Conservation (phyloP, 2,329 filamentous ascomycete genomes). For the Pyrenophora tritici-repentis region DNA sequence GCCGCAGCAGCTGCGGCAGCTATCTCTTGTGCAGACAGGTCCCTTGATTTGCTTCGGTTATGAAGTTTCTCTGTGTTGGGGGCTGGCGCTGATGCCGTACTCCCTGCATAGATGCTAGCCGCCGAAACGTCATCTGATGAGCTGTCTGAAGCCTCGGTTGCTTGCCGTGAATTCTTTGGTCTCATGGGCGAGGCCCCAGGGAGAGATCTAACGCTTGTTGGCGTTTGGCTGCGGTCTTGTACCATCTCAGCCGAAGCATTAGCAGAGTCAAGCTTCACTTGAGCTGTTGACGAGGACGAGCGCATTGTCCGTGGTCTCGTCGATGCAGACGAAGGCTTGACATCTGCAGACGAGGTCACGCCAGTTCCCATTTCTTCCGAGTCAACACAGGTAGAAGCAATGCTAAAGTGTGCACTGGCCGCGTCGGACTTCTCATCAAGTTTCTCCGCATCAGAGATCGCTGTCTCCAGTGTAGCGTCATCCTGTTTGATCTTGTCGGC, state of each 20-base stretch:
- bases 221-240: conserved; percentile 63
- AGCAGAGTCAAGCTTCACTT: conserved; percentile 67
- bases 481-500: conserved; percentile 19
- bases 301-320: conserved; percentile 60
- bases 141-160: conserved; percentile 16
- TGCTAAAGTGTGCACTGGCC: conserved; percentile 26
- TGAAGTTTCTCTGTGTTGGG: conserved; percentile 13
- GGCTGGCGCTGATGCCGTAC: conserved; percentile 17
- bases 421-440: conserved; percentile 29
- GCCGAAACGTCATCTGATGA: conserved; percentile 24
- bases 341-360: conserved; percentile 33
- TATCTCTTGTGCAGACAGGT: conserved; percentile 29
- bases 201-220: conserved; percentile 66
- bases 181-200: conserved; percentile 59
- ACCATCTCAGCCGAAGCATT: conserved; percentile 62
- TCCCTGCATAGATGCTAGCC: conserved; percentile 32
- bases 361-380: conserved; percentile 25
- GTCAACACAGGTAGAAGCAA: conserved; percentile 28
- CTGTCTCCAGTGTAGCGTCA: conserved; percentile 17
- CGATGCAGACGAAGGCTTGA: conserved; percentile 16
- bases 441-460: conserved; percentile 24
- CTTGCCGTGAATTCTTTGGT: conserved; percentile 32
- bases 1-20: conserved; percentile 28
- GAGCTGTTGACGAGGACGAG: conserved; percentile 68
- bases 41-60: conserved; percentile 22